phyloP scores from a whole-genome alignment of 1,139 yeast genomes.

The Chernovozyma aurita region DNA sequence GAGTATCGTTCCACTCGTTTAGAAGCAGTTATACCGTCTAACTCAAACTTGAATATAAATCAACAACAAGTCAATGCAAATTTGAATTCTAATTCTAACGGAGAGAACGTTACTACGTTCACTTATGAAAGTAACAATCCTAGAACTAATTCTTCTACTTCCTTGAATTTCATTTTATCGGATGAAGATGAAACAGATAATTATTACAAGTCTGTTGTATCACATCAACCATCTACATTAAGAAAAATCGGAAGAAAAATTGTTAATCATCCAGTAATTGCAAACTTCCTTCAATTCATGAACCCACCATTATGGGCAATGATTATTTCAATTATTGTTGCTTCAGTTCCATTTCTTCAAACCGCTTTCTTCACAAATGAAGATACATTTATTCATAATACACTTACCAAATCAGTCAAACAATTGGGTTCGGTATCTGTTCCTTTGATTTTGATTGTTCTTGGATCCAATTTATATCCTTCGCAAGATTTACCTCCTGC shows the following conservation, averaged over 20 bases:
- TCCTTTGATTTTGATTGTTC: constrained; percentile 71
- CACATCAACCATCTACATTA: constrained; percentile 1
- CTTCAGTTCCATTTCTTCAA: constrained; percentile 71
- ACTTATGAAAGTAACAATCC: background rate
- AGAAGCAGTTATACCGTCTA: background rate
- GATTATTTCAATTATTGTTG: constrained; percentile 78
- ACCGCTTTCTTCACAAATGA: constrained; percentile 54
- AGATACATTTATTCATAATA: constrained; percentile 59
- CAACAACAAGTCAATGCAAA: constrained; percentile 9
- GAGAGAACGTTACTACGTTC: too few species aligned
- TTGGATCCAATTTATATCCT: constrained; percentile 75
- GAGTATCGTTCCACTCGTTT: background rate
- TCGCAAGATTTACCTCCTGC: constrained; percentile 62
- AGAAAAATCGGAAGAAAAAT: constrained; percentile 5
- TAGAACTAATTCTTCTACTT: background rate
- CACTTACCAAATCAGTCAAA: constrained; percentile 68
- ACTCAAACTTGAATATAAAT: background rate
- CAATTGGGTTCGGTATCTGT: constrained; percentile 87
- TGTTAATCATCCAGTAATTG: constrained; percentile 12
- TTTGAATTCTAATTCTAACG: constrained; percentile 2
- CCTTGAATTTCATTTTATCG: background rate
- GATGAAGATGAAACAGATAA: background rate
- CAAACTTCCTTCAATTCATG: constrained; percentile 51
- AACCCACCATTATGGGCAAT: constrained; percentile 95
- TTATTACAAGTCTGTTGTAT: constrained; percentile 4